Evolutionary conservation across 495 filamentous ascomycete genomes (phyloP).

Genomic region (Penicillium coprophilum): DNA sequence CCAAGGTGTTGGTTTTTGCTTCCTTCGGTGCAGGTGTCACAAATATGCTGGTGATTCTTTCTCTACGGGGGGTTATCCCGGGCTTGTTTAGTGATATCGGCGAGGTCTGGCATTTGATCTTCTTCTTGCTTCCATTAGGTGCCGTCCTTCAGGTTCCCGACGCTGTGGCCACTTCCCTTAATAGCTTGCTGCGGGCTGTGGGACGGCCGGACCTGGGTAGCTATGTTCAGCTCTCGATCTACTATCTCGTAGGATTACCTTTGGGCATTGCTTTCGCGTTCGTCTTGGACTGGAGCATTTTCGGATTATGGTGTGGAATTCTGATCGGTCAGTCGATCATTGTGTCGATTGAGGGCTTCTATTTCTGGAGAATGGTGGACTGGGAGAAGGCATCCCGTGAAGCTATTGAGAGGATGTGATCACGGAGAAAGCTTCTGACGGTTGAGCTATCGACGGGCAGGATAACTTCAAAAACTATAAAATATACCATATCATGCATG

Average conservation of each 20-base stretch:
- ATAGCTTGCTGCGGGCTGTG: constrained; percentile 27
- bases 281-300: constrained; percentile 22
- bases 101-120: constrained; percentile 33
- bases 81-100: constrained; percentile 39
- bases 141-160: constrained; percentile 32
- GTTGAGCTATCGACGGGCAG: neutral
- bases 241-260: constrained; percentile 22
- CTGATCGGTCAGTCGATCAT: constrained; percentile 15
- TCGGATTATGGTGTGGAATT: constrained; percentile 27
- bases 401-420: constrained; percentile 9
- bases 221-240: constrained; percentile 16
- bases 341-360: constrained; percentile 11
- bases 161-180: constrained; percentile 22
- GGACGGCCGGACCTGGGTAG: constrained; percentile 17
- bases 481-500: neutral
- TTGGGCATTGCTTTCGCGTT: constrained; percentile 22
- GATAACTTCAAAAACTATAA: neutral
- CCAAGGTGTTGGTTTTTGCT: constrained; percentile 15
- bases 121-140: constrained; percentile 23
- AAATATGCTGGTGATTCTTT: constrained; percentile 19
- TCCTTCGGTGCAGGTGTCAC: constrained; percentile 32
- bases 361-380: constrained; percentile 18
- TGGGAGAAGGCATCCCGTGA: constrained; percentile 17
- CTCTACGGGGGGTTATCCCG: constrained; percentile 21
- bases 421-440: neutral